Percentiles rank a stretch among this genome's conserved stretches.
phyloP scores from a whole-genome alignment of 495 filamentous ascomycete genomes.

The Penicillium desertorum region DNA sequence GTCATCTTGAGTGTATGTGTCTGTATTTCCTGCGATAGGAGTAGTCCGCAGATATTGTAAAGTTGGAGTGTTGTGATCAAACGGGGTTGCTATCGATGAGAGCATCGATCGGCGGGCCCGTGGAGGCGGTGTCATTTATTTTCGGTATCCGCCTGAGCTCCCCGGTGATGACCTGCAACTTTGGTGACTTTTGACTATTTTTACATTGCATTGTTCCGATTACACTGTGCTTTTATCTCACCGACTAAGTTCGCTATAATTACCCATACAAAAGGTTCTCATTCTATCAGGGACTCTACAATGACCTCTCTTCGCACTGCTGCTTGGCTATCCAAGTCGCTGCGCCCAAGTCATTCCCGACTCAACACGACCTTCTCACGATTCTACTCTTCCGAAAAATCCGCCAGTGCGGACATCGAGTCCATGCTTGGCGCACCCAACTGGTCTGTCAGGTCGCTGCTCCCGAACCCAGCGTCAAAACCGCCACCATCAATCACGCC shows the following conservation, averaged over 20 bases:
- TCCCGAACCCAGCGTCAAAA: slow-evolving; percentile 49
- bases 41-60: slow-evolving; percentile 8
- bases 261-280: background rate
- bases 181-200: background rate
- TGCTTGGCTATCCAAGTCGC: slow-evolving; percentile 20
- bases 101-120: slow-evolving; percentile 29
- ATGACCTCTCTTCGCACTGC: slow-evolving; percentile 24
- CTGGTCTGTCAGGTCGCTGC: slow-evolving; percentile 83
- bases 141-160: slow-evolving; percentile 16
- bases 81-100: slow-evolving; percentile 22
- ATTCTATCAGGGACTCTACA: background rate
- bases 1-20: slow-evolving; percentile 29
- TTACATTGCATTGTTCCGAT: background rate
- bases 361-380: slow-evolving; percentile 16
- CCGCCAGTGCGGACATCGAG: slow-evolving; percentile 40
- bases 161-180: background rate
- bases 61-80: slow-evolving; percentile 13
- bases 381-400: slow-evolving; percentile 32
- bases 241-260: background rate
- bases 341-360: slow-evolving; percentile 11
- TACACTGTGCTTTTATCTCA: background rate
- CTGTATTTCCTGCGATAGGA: slow-evolving; percentile 12
- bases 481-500: slow-evolving; percentile 44
- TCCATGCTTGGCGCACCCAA: slow-evolving; percentile 66
- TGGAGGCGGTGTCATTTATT: slow-evolving; percentile 27